Base-by-base conservation (phyloP, 345 rosid species). In the Isatis tinctoria region DNA sequence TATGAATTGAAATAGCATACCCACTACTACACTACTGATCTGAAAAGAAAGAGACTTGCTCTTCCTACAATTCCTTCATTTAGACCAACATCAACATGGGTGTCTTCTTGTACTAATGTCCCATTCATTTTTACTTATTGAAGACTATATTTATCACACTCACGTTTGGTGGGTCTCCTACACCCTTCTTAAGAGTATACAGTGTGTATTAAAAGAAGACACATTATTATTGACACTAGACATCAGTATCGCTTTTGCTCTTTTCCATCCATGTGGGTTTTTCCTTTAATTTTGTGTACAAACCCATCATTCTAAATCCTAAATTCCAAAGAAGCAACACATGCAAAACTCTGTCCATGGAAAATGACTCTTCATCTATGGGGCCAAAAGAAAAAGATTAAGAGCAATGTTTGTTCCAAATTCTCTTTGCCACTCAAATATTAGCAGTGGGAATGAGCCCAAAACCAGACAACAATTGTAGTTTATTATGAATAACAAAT, bases 31-130 rank as follows among this genome's bases (percentile, higher is more conserved):
- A 17, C 10, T 11, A 37, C 45, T 58, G 47, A 30, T 62, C 63
- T 12, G 11, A 47, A 51, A 18, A 40, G 44, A 64, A 18, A 54
- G 27, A 0, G 28, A 64, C 43, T 62, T 52, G 28, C 37, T 30
- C 44, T 22, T 43, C n/a, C 11, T 73, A 36, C 12, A n/a, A 44
- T 61, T 73, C 16, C 58, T 73, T 65, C 65, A 33, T 74, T 56
- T 74, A 47, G 78, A 66, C 66, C 72, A 74, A 47, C 78, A 65
- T 35, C 43, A 74, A 47, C 78, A 65, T 35, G 43, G 41, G 60
- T 65, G 67, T 58, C 60, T 74, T 48, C 78, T 66, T 74, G 32
- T 44, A 65, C 65, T 74, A 35, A 58, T 74, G 66, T 47, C 53
- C 33, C 57, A 65, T 47, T 47, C 51, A 0, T 57, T 16, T 65